Percentiles rank a stretch among this genome's conserved stretches.
These are phyloP conservation scores for Trichoderma arundinaceum DNA, from an alignment of 2,329 filamentous ascomycete genomes.

Conservation along the genomic window DNA sequence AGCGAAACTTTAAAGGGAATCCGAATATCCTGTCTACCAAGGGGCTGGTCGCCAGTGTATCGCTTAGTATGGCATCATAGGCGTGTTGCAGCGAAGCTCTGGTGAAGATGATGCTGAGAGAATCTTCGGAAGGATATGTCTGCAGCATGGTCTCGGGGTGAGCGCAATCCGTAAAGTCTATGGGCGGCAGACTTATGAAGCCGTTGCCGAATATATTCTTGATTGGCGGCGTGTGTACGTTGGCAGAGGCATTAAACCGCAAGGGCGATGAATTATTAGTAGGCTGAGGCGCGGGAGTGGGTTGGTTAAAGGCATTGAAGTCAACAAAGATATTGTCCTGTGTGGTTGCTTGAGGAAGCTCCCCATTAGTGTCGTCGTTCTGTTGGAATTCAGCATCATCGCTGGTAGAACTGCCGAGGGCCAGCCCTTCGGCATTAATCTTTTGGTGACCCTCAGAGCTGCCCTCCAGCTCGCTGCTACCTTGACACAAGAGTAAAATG, in stretches of 20 bases:
- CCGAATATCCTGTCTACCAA: slow-evolving; percentile 19
- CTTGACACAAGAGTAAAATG: slow-evolving; percentile 21
- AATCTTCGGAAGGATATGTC: slow-evolving; percentile 9
- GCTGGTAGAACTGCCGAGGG: background rate
- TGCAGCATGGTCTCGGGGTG: background rate
- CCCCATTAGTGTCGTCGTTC: background rate
- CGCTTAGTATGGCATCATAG: slow-evolving; percentile 17
- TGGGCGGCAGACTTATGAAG: slow-evolving; percentile 15
- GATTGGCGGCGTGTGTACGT: background rate
- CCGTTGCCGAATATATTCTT: slow-evolving; percentile 15
- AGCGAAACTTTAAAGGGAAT: slow-evolving; percentile 17
- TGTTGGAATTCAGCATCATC: background rate
- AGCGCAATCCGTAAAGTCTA: background rate
- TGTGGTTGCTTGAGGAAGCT: background rate
- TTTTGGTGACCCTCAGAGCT: background rate
- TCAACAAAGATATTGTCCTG: background rate
- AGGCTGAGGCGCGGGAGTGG: background rate
- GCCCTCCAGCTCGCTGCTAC: background rate
- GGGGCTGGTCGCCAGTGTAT: background rate
- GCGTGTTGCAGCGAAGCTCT: slow-evolving; percentile 10
- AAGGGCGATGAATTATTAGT: background rate
- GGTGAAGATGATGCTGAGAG: slow-evolving; percentile 11
- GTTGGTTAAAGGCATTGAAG: background rate
- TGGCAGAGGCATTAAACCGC: background rate
- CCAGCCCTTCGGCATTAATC: too few species aligned